Conservation (phyloP, 371 early-diverging fungal species). For the Mortierella sp. region DNA sequence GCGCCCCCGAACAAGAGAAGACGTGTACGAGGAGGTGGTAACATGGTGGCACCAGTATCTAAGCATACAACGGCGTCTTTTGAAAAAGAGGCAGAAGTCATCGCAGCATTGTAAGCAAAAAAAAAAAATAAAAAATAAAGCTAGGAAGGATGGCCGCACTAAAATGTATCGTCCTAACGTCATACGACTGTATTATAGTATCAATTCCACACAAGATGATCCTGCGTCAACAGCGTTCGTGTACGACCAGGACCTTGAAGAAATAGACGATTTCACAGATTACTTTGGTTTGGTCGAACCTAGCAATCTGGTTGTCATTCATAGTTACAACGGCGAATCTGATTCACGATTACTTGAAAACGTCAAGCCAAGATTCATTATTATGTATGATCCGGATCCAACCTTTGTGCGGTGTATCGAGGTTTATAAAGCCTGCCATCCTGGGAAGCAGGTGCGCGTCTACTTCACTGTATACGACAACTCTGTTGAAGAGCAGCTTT, state of each 20-base stretch:
- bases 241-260: slow-evolving; percentile 41
- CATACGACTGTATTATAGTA: slow-evolving; percentile 10
- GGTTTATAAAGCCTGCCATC: slow-evolving; percentile 77
- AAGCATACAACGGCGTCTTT: slow-evolving; percentile 40
- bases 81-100: slow-evolving; percentile 63
- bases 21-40: slow-evolving; percentile 80
- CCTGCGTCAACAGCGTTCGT: slow-evolving; percentile 12
- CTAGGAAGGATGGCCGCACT: neutral
- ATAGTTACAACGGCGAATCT: slow-evolving; percentile 69
- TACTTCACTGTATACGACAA: slow-evolving; percentile 95
- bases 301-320: slow-evolving; percentile 65
- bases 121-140: neutral
- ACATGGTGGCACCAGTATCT: slow-evolving; percentile 54
- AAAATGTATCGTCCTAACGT: too few relatives aligned
- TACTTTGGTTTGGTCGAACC: slow-evolving; percentile 57
- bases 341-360: slow-evolving; percentile 72
- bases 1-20: slow-evolving; percentile 82
- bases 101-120: slow-evolving; percentile 59
- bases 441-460: slow-evolving; percentile 73
- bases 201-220: slow-evolving; percentile 24
- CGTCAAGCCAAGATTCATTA: slow-evolving; percentile 82
- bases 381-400: slow-evolving; percentile 93
- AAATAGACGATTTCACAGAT: slow-evolving; percentile 51
- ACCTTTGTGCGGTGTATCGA: slow-evolving; percentile 91
- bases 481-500: slow-evolving; percentile 96